A percentile compares a stretch with the other conserved stretches of the same genome.
These are phyloP conservation scores for Ulvella scutata DNA, from an alignment of 139 green algal species.

Conservation along the genomic window DNA sequence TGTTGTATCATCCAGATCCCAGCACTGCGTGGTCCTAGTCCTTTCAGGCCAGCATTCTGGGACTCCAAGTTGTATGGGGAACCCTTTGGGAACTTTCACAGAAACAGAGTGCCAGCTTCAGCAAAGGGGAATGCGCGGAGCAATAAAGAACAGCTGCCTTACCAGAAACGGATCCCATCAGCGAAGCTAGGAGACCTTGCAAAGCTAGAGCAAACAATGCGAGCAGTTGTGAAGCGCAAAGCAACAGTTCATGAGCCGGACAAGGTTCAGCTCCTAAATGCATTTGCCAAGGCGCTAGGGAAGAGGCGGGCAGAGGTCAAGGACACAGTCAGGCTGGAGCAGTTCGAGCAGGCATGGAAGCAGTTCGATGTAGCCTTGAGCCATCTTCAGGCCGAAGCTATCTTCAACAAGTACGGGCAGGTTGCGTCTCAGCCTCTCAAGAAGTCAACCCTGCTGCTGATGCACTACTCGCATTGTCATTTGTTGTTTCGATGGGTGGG, in stretches of 20 bases:
- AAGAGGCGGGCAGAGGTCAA: not conserved
- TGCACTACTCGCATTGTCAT: too few species aligned
- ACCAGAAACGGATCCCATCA: not conserved
- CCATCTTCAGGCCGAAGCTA: not conserved
- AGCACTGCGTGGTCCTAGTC: too few species aligned
- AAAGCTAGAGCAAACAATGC: not conserved
- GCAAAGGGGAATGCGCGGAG: not conserved
- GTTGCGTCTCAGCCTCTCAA: too few species aligned
- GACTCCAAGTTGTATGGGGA: not conserved
- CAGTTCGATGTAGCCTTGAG: slow-evolving; percentile 18
- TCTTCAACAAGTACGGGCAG: slow-evolving; percentile 38
- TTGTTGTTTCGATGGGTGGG: too few species aligned
- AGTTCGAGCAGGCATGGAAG: slow-evolving; percentile 22
- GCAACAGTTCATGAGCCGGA: not conserved
- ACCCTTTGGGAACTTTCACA: not conserved
- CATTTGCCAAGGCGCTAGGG: not conserved
- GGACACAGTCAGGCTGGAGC: slow-evolving; percentile 15
- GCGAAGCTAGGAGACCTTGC: not conserved
- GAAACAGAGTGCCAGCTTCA: not conserved
- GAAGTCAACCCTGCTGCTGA: too few species aligned
- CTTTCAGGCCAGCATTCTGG: not conserved
- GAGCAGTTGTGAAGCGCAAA: not conserved
- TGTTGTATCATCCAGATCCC: too few species aligned
- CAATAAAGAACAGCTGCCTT: not conserved
- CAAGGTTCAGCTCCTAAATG: not conserved